A percentile compares a stretch with the other conserved stretches of the same genome.
phyloP scores from a whole-genome alignment of 805 yeast genomes.

The Spencermartinsiella europaea region DNA sequence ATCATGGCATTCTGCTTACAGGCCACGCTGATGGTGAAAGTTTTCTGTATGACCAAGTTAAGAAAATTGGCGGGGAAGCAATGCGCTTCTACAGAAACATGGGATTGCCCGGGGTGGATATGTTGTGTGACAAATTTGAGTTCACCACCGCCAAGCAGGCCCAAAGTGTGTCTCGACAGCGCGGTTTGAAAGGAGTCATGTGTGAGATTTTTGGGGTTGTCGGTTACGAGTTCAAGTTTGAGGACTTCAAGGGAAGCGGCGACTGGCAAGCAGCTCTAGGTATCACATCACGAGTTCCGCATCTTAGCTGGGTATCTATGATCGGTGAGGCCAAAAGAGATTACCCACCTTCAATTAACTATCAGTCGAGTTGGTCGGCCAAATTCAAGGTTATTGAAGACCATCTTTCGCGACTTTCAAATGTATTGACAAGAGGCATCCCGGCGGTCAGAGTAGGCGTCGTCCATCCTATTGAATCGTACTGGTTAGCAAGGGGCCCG shows the following conservation, averaged over 20 bases:
- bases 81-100: constrained; percentile 7
- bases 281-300: constrained; percentile 7
- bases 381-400: constrained; percentile 3
- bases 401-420: constrained; percentile 2
- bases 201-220: constrained; percentile 8
- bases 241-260: constrained; percentile 2
- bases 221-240: constrained; percentile 4
- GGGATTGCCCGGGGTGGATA: constrained; percentile 8
- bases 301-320: constrained; percentile 10
- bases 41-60: constrained; percentile 2
- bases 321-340: constrained; percentile 7
- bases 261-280: constrained; percentile 11
- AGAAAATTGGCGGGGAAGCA: constrained; percentile 6
- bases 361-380: constrained; percentile 7
- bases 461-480: constrained; percentile 9
- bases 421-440: constrained; percentile 5
- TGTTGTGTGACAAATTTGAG: constrained; percentile 5
- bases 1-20: constrained; percentile 1
- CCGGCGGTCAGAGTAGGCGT: constrained; percentile 6
- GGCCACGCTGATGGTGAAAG: constrained; percentile 6
- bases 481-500: constrained; percentile 8
- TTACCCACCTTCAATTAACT: constrained; percentile 6
- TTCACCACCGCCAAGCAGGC: constrained; percentile 10
- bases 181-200: constrained; percentile 3
- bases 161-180: constrained; percentile 5